phyloP scores from a whole-genome alignment of 1,284 basidiomycete genomes.

The Sanghuangporus baumii region DNA sequence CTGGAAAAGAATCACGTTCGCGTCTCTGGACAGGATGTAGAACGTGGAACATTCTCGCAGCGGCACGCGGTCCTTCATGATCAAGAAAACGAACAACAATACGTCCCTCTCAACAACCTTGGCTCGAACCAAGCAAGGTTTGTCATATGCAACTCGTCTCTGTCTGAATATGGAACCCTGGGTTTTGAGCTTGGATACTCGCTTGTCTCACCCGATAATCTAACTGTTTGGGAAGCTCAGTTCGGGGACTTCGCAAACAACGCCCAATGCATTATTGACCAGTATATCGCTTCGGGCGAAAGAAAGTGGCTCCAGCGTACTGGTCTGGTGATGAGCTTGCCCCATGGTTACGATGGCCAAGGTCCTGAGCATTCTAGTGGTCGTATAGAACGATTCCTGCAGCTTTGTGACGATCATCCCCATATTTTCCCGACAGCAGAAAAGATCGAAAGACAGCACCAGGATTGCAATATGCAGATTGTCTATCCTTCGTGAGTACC shows the following conservation, averaged over 20 bases:
- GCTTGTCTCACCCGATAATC: slow-evolving; percentile 88
- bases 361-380: slow-evolving; percentile 98
- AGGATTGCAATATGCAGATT: slow-evolving; percentile 99
- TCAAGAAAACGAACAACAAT: slow-evolving; percentile 89
- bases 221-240: slow-evolving; percentile 99
- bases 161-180: slow-evolving; percentile 93
- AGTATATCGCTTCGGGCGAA: slow-evolving; percentile 97
- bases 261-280: slow-evolving; percentile 97
- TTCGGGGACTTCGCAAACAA: slow-evolving; percentile 99
- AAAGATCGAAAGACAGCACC: slow-evolving; percentile 93
- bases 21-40: slow-evolving; percentile 97
- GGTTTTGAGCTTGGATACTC: slow-evolving; percentile 99
- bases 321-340: slow-evolving; percentile 88
- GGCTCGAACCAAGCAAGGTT: slow-evolving; percentile 86
- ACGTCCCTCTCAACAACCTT: slow-evolving; percentile 86
- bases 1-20: slow-evolving; percentile 94
- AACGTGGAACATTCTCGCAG: slow-evolving; percentile 99
- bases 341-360: slow-evolving; percentile 98
- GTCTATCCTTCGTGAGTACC: slow-evolving; percentile 84
- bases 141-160: slow-evolving; percentile 94
- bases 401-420: slow-evolving; percentile 97
- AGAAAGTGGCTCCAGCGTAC: slow-evolving; percentile 97
- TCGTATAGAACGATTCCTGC: slow-evolving; percentile 94
- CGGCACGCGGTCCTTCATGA: slow-evolving; percentile 97
- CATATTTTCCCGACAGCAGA: slow-evolving; percentile 84